phyloP scores from a whole-genome alignment of 139 green algal genomes.

The Volvox reticuliferus region DNA sequence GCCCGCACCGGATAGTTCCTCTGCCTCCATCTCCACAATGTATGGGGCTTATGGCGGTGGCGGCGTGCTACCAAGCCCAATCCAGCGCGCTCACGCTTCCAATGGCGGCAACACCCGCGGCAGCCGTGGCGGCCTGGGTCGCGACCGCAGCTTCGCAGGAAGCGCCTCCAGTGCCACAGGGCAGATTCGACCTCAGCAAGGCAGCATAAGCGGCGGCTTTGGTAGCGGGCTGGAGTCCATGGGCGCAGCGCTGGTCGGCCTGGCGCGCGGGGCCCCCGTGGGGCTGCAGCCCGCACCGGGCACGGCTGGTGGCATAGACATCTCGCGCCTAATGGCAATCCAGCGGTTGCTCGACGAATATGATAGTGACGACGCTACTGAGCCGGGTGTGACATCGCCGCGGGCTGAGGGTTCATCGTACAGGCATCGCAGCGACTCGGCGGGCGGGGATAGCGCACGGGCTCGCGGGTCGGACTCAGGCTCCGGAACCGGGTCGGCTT shows the following conservation, averaged over 20 bases:
- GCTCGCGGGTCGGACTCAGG: not conserved
- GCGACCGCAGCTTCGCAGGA: not conserved
- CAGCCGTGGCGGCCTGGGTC: not conserved
- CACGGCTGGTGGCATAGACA: slow-evolving; percentile 20
- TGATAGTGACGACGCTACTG: slow-evolving; percentile 17
- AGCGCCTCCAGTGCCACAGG: not conserved
- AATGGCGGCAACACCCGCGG: not conserved
- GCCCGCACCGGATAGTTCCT: not conserved
- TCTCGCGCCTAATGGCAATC: not conserved
- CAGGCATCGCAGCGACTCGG: not conserved
- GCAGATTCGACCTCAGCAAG: not conserved
- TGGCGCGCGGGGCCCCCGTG: not conserved
- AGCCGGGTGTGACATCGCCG: not conserved
- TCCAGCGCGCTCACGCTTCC: not conserved
- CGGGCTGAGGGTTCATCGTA: not conserved
- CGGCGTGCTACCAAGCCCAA: not conserved
- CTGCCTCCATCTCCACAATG: not conserved
- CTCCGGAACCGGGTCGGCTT: not conserved
- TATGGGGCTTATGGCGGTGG: not conserved
- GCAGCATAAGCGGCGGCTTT: not conserved
- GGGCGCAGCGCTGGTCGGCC: not conserved
- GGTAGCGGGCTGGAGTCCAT: not conserved
- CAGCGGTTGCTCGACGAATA: slow-evolving; percentile 21
- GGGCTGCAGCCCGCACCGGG: slow-evolving; percentile 11
- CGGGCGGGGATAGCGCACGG: not conserved